Evolutionary conservation across 2,329 filamentous ascomycete species (phyloP), one percentile per base, ranked within the genome.

Genomic region (Cladophialophora psammophila): DNA sequence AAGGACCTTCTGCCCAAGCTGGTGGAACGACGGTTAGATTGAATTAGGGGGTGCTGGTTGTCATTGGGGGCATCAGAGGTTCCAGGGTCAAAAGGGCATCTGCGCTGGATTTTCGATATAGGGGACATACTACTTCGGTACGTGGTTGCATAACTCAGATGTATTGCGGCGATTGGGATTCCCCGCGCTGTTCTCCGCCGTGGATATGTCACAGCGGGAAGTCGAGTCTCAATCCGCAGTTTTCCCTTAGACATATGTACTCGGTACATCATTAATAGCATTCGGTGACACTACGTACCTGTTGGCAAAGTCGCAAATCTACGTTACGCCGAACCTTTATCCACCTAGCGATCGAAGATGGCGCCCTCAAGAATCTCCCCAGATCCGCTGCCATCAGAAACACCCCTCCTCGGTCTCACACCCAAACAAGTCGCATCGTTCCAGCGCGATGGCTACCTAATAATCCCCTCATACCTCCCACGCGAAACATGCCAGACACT

Each of bases 391-490:
- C 31, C 62, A 2, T 63, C 58, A 57, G 53, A 68, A 36, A 31
- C 50, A 35, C 20, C 68, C 32, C 31, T 13, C 20, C 10, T 34
- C 7, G 72, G 73, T 18, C 68, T 74, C 20, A 72, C 69, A n/a
- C 52, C 64, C 36, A 67, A 68, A 40, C 73, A 74, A 56, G 60
- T 74, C 18, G 61, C 66, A 8, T 61, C 68, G 9, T 74, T 96
- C 84, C 78, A 90, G 73, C 83, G 87, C 59, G 92, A 98, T 81
- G 95, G 95, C 80, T 98, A 96, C 81, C 90, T 98, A 68, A 86
- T 98, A 74, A 86, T 99, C 74, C 92, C 91, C 1, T 80, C 90
- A 75, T 94, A 92, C 64, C 87, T 98, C 50, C 66, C 68, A 26
- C 50, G 67, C 32, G 18, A 66, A 34, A 71, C 68, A 64, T 74